Evolutionary conservation across 2,329 filamentous ascomycete species (phyloP), one percentile per base, ranked within the genome.

Genomic region (Talaromyces rugulosus): DNA sequence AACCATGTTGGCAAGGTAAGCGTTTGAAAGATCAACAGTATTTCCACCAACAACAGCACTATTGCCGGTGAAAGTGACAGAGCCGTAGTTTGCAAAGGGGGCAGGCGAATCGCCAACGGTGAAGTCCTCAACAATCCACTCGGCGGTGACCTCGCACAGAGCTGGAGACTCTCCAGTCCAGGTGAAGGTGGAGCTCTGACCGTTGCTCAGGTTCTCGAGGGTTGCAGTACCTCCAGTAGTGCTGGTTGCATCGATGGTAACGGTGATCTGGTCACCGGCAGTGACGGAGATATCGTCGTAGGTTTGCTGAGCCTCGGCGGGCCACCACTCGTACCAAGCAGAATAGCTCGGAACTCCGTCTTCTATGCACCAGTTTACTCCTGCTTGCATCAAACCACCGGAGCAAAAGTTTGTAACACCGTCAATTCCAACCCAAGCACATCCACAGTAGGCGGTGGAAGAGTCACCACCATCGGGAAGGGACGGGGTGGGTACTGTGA

Each of bases 381-480:
- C 60, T 14, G 60, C 60, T 23, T 62, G 60, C 27, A 62, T 62
- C n/a, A 62, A 33, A 6, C 34, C 60, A n/a, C 60, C 60, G 5
- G 58, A 51, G 5, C 60, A 62, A 34, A 62, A 44, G 40, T 58
- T 58, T 4, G 55, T 47, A 18, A 58, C 60, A 63, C 83, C 79
- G 66, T 82, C 78, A 33, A 89, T 78, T 8, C 87, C 87, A 58
- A 77, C 72, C 69, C 83, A 89, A 0, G 83, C 85, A 16, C 87
- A 87, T 42, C 85, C 85, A 65, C 87, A 89, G 72, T 87, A 88
- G 31, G 71, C 69, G 30, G 40, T 62, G 9, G 59, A 31, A 31
- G 60, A 30, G 40, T 62, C 30, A 11, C 60, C 55, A 12, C 60
- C 60, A 12, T 47, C 4, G n/a, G 55, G 55, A 16, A 51, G n/a